Conservation (phyloP, 176 grass and related monocot genomes). For the Neostapfia colusana region DNA sequence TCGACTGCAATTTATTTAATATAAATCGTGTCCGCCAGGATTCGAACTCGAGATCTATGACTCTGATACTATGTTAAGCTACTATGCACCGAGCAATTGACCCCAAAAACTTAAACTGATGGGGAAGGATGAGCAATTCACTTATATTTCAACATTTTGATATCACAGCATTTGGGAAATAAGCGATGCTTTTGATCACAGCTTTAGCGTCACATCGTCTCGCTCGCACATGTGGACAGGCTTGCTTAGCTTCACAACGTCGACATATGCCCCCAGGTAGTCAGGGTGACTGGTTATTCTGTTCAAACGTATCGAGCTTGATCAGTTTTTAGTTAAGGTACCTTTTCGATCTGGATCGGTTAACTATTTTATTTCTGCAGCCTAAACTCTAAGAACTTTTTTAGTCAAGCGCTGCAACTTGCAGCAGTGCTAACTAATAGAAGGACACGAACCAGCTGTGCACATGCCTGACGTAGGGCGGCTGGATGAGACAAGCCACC, state of each 20-base stretch:
- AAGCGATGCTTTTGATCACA: too few species aligned
- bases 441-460: not conserved
- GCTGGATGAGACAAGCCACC: conserved; percentile 19
- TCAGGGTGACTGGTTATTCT: not conserved
- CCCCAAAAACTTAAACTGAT: too few species aligned
- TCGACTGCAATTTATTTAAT: too few species aligned
- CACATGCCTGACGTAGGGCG: conserved; percentile 35
- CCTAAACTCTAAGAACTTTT: not conserved
- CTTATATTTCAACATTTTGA: too few species aligned
- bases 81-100: too few species aligned
- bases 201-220: not conserved
- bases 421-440: not conserved
- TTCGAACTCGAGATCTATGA: too few species aligned
- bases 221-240: not conserved
- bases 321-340: not conserved
- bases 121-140: too few species aligned
- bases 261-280: not conserved
- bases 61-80: too few species aligned
- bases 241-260: too few species aligned
- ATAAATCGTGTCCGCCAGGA: too few species aligned
- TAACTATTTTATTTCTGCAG: not conserved
- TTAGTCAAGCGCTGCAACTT: not conserved
- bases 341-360: not conserved
- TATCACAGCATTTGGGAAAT: not conserved
- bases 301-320: too few species aligned